A percentile compares a stretch with the other conserved stretches of the same genome.
Conservation (phyloP, 75 land plant species). For the Selaginella moellendorffii region DNA sequence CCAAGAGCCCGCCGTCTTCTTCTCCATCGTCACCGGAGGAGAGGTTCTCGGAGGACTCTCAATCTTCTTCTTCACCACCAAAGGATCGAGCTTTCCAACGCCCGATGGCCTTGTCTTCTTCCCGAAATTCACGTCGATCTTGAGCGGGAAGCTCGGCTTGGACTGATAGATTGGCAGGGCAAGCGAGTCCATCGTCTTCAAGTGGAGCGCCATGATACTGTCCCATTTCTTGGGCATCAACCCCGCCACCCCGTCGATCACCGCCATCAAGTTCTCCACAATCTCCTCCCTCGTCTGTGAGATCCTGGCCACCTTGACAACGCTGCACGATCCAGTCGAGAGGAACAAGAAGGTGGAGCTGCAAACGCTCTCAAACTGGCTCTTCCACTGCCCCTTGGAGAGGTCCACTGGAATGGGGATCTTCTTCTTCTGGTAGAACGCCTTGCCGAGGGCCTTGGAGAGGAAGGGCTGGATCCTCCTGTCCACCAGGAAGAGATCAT, state of each 20-base stretch:
- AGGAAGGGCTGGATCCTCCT: constrained; percentile 36
- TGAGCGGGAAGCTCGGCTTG: constrained; percentile 22
- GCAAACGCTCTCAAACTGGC: constrained; percentile 35
- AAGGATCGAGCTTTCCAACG: too few species aligned
- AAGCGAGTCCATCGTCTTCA: constrained; percentile 53
- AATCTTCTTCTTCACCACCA: too few species aligned
- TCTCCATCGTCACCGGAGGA: too few species aligned
- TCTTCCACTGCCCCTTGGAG: constrained; percentile 39
- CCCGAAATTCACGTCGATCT: constrained; percentile 11
- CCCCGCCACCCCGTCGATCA: constrained; percentile 39
- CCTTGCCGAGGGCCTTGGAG: constrained; percentile 48
- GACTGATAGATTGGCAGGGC: constrained; percentile 65
- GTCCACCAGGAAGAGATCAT: constrained; percentile 57
- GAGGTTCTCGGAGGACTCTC: too few species aligned
- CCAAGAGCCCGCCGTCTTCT: too few species aligned
- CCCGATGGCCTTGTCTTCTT: too few species aligned
- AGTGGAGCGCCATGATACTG: constrained; percentile 40
- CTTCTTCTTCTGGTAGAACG: constrained; percentile 70
- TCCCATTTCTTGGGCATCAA: constrained; percentile 56
- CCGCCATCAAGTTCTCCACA: constrained; percentile 49
- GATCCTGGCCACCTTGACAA: constrained; percentile 40
- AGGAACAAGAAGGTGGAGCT: constrained; percentile 43
- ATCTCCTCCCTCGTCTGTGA: constrained; percentile 44
- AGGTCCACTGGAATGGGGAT: constrained; percentile 58
- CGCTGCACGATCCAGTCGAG: constrained; percentile 52